Evolutionary conservation across 2,329 filamentous ascomycete species (phyloP), one percentile per base, ranked within the genome.

Genomic region (Hymenoscyphus albidus): DNA sequence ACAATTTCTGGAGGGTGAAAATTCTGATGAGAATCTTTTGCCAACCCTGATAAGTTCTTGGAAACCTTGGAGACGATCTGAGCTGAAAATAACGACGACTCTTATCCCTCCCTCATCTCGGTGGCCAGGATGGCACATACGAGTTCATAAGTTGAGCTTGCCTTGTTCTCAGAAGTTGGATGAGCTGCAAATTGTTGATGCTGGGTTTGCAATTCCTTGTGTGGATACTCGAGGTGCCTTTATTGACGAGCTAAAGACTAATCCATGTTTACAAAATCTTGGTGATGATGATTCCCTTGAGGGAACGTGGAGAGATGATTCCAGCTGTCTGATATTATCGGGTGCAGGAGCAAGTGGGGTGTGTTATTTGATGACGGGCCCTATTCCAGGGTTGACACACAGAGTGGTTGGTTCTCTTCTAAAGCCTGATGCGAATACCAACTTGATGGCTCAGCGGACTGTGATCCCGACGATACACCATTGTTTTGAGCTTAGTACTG

Each of bases 51-150:
- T 48, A 48, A 48, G 42, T 48, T 48, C 42, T 7, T 48, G 42
- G 42, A 48, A 18, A 18, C 42, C 42, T 9, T 48, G 54, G 54
- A 35, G 31, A 14, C 27, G 13, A 6, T 56, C 32, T 12, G 54
- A 32, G 12, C 14, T 56, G 16, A 7, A 18, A 18, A 22, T 56
- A 32, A 31, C 57, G 12, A 68, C 66, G 7, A 65, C 61, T 38
- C 62, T 68, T n/a, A 59, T 67, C 16, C 66, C 66, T 7, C 65
- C 66, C 12, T 56, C 42, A 10, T 38, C 59, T 27, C 54, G 55
- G 38, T 68, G 65, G 65, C 66, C 65, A 27, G 66, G 63, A 32
- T 68, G 66, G 66, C 66, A 68, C 61, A 22, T 67, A 27, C 57
- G 66, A 56, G 61, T 68, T 32, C 66, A 68, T 58, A 44, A 58